phyloP scores from a whole-genome alignment of 352 stramenopile genomes.

The Globisporangium polare region DNA sequence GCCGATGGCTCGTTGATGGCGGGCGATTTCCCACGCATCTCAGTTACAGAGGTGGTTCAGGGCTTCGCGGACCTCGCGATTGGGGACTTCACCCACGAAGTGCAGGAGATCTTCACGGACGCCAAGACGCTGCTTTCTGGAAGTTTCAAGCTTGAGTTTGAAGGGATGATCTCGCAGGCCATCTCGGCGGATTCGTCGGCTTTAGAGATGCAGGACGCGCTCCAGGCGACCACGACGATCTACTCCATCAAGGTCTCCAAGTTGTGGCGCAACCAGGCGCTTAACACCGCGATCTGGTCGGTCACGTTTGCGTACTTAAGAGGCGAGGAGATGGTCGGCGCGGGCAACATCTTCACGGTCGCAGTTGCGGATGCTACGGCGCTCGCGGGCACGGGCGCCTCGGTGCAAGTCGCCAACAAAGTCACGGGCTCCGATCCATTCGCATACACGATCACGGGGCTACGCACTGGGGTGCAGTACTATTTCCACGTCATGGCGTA shows the following conservation, averaged over 20 bases:
- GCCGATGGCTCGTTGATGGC: constrained; percentile 80
- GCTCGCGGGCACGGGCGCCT: constrained; percentile 59
- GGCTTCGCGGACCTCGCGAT: constrained; percentile 88
- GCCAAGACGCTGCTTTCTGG: constrained; percentile 54
- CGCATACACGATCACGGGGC: constrained; percentile 45
- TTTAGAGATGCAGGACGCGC: constrained; percentile 79
- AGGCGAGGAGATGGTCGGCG: constrained; percentile 90
- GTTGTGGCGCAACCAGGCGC: constrained; percentile 21
- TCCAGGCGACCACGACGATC: constrained; percentile 74
- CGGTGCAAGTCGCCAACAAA: constrained; percentile 72
- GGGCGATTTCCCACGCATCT: constrained; percentile 85
- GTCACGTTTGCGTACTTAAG: constrained; percentile 93
- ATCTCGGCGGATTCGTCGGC: constrained; percentile 78
- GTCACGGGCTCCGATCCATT: constrained; percentile 92
- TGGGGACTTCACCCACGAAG: constrained; percentile 92
- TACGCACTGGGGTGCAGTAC: constrained; percentile 55
- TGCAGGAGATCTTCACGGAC: constrained; percentile 88
- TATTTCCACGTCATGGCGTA: constrained; percentile 84
- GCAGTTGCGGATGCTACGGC: constrained; percentile 39
- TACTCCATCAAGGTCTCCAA: constrained; percentile 84
- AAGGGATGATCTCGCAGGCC: constrained; percentile 72
- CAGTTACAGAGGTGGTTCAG: constrained; percentile 69
- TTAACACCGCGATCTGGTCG: constrained; percentile 86
- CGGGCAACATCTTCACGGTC: constrained; percentile 87
- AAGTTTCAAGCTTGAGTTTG: constrained; percentile 88